A percentile compares a stretch with the other conserved stretches of the same genome.
phyloP scores from a whole-genome alignment of 805 yeast genomes.

The Teunomyces funiuensis region DNA sequence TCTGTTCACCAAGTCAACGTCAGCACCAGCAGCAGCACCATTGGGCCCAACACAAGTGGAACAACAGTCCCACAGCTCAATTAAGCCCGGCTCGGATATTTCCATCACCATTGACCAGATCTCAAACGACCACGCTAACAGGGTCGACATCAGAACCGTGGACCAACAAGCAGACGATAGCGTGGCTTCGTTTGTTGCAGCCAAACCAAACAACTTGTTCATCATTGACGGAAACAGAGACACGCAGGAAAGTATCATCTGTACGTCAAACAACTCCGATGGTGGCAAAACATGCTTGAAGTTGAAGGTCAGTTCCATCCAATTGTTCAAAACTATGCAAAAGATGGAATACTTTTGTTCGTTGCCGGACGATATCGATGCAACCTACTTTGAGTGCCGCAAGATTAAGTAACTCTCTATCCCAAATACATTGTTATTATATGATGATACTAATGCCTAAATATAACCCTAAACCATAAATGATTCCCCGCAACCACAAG shows the following conservation, averaged over 20 bases:
- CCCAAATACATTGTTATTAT: neutral
- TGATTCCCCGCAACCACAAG: conserved; percentile 98
- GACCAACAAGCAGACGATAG: conserved; percentile 1
- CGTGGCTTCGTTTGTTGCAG: conserved; percentile 31
- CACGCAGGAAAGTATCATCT: conserved; percentile 40
- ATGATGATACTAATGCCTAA: neutral
- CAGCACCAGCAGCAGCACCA: neutral
- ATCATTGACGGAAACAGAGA: conserved; percentile 45
- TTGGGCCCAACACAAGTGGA: conserved; percentile 17
- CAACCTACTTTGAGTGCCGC: conserved; percentile 54
- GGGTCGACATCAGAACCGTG: conserved; percentile 2
- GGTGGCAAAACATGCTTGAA: conserved; percentile 52
- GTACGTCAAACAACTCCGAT: conserved; percentile 37
- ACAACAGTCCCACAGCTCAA: conserved; percentile 28
- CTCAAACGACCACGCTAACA: conserved; percentile 11
- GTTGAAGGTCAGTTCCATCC: conserved; percentile 38
- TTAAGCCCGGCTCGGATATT: conserved; percentile 25
- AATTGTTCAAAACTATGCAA: conserved; percentile 50
- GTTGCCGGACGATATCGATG: conserved; percentile 46
- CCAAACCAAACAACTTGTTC: conserved; percentile 33
- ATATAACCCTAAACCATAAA: conserved; percentile 72
- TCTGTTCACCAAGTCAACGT: conserved; percentile 11
- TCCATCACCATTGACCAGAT: conserved; percentile 30
- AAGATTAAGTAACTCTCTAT: conserved; percentile 25
- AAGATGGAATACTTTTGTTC: conserved; percentile 50